phyloP scores from a whole-genome alignment of 306 rosid species.

The Lathyrus aphaca region DNA sequence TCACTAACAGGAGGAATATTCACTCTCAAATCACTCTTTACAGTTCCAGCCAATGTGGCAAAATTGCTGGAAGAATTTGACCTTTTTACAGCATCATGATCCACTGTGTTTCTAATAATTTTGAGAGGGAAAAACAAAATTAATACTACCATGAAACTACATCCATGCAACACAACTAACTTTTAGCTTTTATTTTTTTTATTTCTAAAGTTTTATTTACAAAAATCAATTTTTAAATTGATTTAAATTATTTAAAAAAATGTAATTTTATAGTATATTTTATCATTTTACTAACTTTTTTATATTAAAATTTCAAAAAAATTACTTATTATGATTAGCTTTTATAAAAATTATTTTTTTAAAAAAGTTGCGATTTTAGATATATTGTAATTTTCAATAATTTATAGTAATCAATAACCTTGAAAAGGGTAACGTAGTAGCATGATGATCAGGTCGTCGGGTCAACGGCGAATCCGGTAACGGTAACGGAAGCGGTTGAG shows the following conservation, averaged over 20 bases:
- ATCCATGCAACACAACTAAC: no score
- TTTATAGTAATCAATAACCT: conserved; percentile 58
- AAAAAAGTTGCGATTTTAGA: no score
- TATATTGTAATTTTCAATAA: no score
- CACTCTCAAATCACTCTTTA: conserved; percentile 38
- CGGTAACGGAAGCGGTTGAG: conserved; percentile 62
- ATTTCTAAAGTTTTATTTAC: not conserved
- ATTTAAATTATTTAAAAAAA: no score
- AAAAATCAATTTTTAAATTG: not conserved
- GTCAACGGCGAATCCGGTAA: conserved; percentile 55
- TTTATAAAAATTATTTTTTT: no score
- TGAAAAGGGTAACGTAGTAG: conserved; percentile 17
- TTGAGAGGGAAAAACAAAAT: not conserved
- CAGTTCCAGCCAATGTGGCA: conserved; percentile 1
- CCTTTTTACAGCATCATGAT: conserved; percentile 38
- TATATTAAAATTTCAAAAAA: no score
- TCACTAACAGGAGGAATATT: conserved; percentile 38
- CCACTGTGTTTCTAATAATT: conserved; percentile 52
- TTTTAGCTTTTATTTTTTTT: no score
- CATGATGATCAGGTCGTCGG: conserved; percentile 45
- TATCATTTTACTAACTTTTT: no score
- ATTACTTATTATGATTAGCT: no score
- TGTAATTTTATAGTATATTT: no score
- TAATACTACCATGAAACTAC: not conserved
- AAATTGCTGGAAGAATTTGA: conserved; percentile 39